Evolutionary conservation across 2,329 filamentous ascomycete genomes (phyloP).

Genomic region (Colletotrichum liriopes): DNA sequence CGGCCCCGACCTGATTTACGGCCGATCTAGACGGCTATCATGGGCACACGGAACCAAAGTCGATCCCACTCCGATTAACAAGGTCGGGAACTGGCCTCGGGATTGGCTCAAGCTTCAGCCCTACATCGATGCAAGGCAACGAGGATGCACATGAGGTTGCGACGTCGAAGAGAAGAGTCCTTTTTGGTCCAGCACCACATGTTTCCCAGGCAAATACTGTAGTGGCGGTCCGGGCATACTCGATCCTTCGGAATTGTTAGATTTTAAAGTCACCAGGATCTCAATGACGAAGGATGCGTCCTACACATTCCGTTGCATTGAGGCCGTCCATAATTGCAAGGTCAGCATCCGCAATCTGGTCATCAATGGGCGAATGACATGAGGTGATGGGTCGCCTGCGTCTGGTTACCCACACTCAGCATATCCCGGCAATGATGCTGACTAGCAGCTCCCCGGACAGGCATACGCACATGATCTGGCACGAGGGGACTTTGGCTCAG

Average conservation of each 20-base stretch:
- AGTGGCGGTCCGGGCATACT: background rate
- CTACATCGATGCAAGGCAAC: slow-evolving; percentile 23
- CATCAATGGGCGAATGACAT: slow-evolving; percentile 5
- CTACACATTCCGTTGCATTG: slow-evolving; percentile 10
- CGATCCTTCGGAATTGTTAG: slow-evolving; percentile 1
- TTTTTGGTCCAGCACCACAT: background rate
- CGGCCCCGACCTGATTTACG: background rate
- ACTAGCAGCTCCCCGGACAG: slow-evolving; percentile 11
- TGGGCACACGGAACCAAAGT: slow-evolving; percentile 6
- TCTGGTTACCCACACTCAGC: slow-evolving; percentile 4
- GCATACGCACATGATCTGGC: slow-evolving; percentile 38
- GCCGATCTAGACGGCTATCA: slow-evolving; percentile 9
- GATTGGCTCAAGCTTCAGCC: slow-evolving; percentile 31
- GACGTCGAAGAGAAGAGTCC: slow-evolving; percentile 2
- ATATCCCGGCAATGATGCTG: slow-evolving; percentile 27
- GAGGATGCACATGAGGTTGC: slow-evolving; percentile 11
- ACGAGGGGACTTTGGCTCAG: slow-evolving; percentile 42
- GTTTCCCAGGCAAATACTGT: background rate
- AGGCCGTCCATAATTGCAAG: slow-evolving; percentile 23
- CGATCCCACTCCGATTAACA: background rate
- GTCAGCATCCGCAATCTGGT: background rate
- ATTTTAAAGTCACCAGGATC: background rate
- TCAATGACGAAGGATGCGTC: background rate
- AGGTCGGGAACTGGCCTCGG: slow-evolving; percentile 4
- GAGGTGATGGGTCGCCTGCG: background rate